Conservation (phyloP, 805 yeast species). For the Monosporozyma yasuniensis region DNA sequence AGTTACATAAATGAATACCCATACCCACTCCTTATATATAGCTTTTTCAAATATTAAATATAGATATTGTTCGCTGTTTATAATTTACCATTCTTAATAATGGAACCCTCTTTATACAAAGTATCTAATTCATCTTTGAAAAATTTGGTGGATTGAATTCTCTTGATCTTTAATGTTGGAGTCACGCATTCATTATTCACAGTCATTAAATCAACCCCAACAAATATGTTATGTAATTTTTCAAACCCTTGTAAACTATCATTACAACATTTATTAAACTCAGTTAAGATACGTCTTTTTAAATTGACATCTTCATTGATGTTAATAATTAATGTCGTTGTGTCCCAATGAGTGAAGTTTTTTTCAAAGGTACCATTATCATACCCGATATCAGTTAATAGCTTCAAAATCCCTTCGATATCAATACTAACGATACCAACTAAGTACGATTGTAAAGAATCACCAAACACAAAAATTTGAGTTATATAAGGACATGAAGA, state of each 20-base stretch:
- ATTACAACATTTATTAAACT: conserved; percentile 14
- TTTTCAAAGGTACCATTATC: background rate
- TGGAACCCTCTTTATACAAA: conserved; percentile 44
- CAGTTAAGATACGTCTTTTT: conserved; percentile 12
- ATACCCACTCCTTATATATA: background rate
- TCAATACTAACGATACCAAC: conserved; percentile 60
- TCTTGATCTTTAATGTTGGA: conserved; percentile 54
- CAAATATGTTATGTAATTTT: conserved; percentile 44
- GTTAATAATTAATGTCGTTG: conserved; percentile 22
- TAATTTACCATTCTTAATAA: conserved; percentile 18
- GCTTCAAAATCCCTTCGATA: conserved; percentile 34
- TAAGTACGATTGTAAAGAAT: conserved; percentile 44
- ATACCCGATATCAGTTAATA: conserved; percentile 29
- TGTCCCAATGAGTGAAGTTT: conserved; percentile 11
- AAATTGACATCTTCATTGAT: conserved; percentile 14
- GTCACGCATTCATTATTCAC: conserved; percentile 56
- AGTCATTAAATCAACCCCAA: conserved; percentile 52
- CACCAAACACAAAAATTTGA: conserved; percentile 58
- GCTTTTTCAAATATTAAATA: background rate
- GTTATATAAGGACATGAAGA: conserved; percentile 42
- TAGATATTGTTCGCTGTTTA: conserved; percentile 3
- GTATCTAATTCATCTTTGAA: conserved; percentile 34
- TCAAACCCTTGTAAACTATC: conserved; percentile 52
- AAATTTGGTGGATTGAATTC: conserved; percentile 39
- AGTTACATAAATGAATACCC: background rate